A percentile compares a stretch with the other conserved stretches of the same genome.
Evolutionary conservation across 768 basidiomycete genomes (phyloP).

Genomic region (Amanita subjunquillea): DNA sequence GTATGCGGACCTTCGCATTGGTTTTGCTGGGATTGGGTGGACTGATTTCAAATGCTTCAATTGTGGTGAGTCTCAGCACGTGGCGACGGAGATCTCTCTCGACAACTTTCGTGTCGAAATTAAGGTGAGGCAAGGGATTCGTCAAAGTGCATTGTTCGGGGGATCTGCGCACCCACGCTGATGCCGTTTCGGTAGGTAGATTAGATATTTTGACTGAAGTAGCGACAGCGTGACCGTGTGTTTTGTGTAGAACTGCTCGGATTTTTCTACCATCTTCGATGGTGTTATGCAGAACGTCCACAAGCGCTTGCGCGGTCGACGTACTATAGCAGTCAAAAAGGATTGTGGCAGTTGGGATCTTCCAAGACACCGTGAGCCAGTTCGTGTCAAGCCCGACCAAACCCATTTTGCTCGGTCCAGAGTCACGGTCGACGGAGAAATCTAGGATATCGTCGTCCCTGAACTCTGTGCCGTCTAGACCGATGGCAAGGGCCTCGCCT

Average conservation of each 20-base stretch:
- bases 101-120: background rate
- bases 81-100: background rate
- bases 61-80: background rate
- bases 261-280: constrained; percentile 31
- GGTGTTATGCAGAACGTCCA: constrained; percentile 23
- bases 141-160: too few species aligned
- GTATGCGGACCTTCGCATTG: constrained; percentile 16
- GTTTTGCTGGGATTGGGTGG: background rate
- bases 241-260: constrained; percentile 29
- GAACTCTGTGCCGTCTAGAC: constrained; percentile 38
- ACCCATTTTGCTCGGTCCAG: constrained; percentile 31
- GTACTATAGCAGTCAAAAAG: constrained; percentile 22
- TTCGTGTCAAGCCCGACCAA: constrained; percentile 21
- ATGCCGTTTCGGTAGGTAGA: background rate
- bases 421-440: constrained; percentile 31
- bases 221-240: background rate
- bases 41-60: background rate
- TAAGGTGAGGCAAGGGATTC: too few species aligned
- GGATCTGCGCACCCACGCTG: too few species aligned
- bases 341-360: constrained; percentile 30
- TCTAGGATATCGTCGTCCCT: constrained; percentile 24
- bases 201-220: background rate
- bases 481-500: constrained; percentile 30
- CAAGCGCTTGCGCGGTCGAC: constrained; percentile 22
- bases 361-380: constrained; percentile 42